Evolutionary conservation across 805 yeast genomes (phyloP), one percentile per base, ranked within the genome.

Genomic region (Jamesozyma gamospora): DNA sequence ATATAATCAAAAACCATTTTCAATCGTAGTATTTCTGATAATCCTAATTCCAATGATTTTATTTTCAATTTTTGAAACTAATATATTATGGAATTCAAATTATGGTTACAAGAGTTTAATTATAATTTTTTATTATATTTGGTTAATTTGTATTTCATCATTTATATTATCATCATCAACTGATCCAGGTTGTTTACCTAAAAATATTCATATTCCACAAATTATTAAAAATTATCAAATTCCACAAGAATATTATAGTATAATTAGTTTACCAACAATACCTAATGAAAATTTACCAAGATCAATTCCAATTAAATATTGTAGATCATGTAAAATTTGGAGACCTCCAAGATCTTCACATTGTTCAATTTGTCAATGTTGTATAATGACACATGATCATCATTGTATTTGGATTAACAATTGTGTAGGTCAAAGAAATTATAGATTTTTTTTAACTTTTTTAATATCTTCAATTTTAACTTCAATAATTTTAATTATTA

Each of bases 271-370:
- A 9, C 84, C 85, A 0, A 65, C 71, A 1, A 36, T 13, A 32
- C 33, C 19, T 14, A 17, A 42, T 16, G 12, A 5, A 15, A n/a
- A n/a, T 15, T 13, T 9, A 13, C 24, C 4, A 16, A 18, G 24
- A 43, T 28, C 43, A 1, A 41, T 51, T 16, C 65, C 70, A 1
- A 74, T 75, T 18, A 74, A 74, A 48, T 79, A 79, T 54, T 80
- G 88, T 49, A 35, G 71, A 1, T 68, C 79, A 0, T 84, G 95
- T 52, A 62, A 72, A 25, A 68, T 77, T 32, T 83, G 94, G 90
- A 60, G 90, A 47, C 80, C 86, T 9, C 84, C 87, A 1, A 61
- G 94, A 39, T 62, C 87, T 1, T 74, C 80, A 40, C 95, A 84
- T 57, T 84, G 95, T 52, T 67, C 78, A 1, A 65, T 66, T 2